phyloP scores from a whole-genome alignment of 148 eudicot genomes.

The Camellia granthamiana region DNA sequence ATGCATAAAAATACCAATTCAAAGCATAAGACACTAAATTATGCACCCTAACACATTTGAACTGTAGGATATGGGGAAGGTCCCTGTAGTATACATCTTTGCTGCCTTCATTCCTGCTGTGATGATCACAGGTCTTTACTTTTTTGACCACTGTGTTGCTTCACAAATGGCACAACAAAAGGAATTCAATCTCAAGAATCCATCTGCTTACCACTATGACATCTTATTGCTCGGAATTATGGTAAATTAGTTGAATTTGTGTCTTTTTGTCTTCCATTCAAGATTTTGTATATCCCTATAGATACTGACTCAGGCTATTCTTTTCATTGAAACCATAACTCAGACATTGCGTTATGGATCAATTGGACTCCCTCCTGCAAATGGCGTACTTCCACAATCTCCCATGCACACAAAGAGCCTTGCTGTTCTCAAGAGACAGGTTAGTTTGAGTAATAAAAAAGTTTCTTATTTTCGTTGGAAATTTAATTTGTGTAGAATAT shows the following conservation, averaged over 20 bases:
- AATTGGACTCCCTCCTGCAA: constrained; percentile 77
- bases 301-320: background rate
- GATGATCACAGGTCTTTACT: constrained; percentile 75
- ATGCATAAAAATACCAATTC: background rate
- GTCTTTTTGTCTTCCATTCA: background rate
- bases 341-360: constrained; percentile 77
- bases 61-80: constrained; percentile 64
- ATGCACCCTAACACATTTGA: background rate
- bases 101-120: constrained; percentile 64
- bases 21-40: background rate
- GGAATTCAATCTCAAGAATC: constrained; percentile 78
- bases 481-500: background rate
- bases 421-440: constrained; percentile 72
- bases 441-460: constrained; percentile 13
- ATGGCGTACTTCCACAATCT: constrained; percentile 86
- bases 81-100: constrained; percentile 53
- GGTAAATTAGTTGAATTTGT: constrained; percentile 29
- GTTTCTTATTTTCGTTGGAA: background rate
- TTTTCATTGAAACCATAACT: background rate
- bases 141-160: constrained; percentile 84
- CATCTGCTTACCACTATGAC: constrained; percentile 73
- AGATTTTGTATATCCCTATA: background rate
- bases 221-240: constrained; percentile 65
- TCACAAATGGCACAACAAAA: constrained; percentile 79
- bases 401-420: constrained; percentile 90